phyloP scores from a whole-genome alignment of 75 land plant species.

The Gnetum montanum region DNA sequence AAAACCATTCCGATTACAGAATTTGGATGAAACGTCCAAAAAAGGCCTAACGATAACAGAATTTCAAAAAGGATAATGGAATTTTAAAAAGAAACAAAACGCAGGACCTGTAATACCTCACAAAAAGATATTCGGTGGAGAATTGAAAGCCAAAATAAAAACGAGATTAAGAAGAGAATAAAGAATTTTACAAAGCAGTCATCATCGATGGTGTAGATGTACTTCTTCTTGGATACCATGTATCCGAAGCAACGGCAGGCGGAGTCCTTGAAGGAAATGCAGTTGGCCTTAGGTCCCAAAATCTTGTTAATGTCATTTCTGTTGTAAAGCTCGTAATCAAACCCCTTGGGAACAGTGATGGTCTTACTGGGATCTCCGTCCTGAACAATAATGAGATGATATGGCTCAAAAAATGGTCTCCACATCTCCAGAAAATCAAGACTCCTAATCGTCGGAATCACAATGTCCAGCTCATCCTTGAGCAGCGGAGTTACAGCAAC shows the following conservation, averaged over 20 bases:
- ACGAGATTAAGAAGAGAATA: background rate
- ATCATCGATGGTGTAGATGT: constrained; percentile 63
- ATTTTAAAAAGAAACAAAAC: too few species aligned
- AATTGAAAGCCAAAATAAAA: background rate
- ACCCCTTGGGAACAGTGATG: constrained; percentile 54
- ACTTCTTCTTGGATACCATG: constrained; percentile 68
- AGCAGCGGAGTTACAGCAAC: constrained; percentile 8
- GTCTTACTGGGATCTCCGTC: constrained; percentile 49
- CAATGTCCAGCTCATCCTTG: constrained; percentile 55
- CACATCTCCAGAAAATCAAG: constrained; percentile 65
- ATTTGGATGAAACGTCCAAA: too few species aligned
- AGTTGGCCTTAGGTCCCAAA: constrained; percentile 51
- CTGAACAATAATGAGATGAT: constrained; percentile 62
- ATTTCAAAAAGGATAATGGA: too few species aligned
- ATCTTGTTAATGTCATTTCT: constrained; percentile 56
- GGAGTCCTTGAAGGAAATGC: constrained; percentile 69
- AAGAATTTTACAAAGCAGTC: constrained; percentile 54
- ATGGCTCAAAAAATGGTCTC: constrained; percentile 58
- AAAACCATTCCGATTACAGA: too few species aligned
- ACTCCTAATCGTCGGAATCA: constrained; percentile 54
- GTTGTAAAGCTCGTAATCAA: constrained; percentile 66
- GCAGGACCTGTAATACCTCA: too few species aligned
- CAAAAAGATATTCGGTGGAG: too few species aligned
- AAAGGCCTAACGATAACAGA: too few species aligned
- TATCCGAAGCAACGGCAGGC: constrained; percentile 67